Evolutionary conservation across 2,329 filamentous ascomycete species (phyloP), one percentile per base, ranked within the genome.

Genomic region (Verticillium longisporum): DNA sequence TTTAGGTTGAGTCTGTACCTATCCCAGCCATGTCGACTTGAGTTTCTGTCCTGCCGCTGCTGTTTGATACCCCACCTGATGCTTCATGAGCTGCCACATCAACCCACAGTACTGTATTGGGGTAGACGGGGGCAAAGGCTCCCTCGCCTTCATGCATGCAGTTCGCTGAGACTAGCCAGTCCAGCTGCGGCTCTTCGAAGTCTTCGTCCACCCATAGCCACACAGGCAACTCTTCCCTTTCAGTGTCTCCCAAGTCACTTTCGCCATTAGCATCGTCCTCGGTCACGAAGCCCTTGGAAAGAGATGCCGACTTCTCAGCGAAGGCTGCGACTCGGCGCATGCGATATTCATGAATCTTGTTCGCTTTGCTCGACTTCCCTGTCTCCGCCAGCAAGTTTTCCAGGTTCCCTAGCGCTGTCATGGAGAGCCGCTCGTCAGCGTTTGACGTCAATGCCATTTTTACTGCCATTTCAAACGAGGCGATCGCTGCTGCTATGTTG

Each of bases 341-440:
- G 11, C 72, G 69, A 50, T 72, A 69, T 56, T 67, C 62, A 9
- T 67, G 65, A 33, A 73, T 64, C 13, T 65, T 66, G 21, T 62
- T 63, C 34, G 72, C 72, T 55, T 70, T 71, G 15, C 15, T 37
- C 32, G 18, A 41, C 63, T 67, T 14, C 53, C 62, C 57, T 64
- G 64, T 64, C 60, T 59, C 68, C 64, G 61, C 64, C 21, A 72
- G 62, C 4, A 70, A 66, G 10, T 62, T 68, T 58, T 74, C 72
- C 26, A 74, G 65, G 60, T 74, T 74, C 15, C 70, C 69, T n/a
- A 74, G 63, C n/a, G 70, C 71, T 4, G 70, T 70, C 56, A 69
- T 66, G 18, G 71, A 64, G 14, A 73, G 64, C 26, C 72, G 69
- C 63, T 73, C 71, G 57, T 74, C 72, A 10, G 67, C 68, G 45